Conservation (phyloP, 2,329 filamentous ascomycete genomes). For the Diaporthe capsici region DNA sequence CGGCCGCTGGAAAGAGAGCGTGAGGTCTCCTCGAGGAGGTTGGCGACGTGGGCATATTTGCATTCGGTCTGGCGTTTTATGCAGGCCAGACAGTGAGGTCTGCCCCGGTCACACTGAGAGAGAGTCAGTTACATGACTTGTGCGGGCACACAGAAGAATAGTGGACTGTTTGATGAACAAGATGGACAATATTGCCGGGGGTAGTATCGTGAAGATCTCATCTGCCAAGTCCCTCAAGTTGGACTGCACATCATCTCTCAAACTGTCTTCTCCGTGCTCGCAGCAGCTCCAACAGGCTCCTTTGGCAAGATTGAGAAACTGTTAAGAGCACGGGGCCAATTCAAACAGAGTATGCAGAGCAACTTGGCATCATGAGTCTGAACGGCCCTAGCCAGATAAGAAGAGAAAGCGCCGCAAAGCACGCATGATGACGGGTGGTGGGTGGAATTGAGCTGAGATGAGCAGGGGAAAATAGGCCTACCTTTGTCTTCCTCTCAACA, state of each 20-base stretch:
- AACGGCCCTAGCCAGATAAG: background rate
- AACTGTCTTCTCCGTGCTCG: background rate
- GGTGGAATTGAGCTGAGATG: background rate
- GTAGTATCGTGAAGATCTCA: background rate
- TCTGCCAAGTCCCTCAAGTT: background rate
- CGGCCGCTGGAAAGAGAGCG: conserved; percentile 66
- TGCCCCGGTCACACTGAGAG: conserved; percentile 78
- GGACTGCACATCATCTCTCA: background rate
- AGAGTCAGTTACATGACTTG: conserved; percentile 19
- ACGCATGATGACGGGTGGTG: background rate
- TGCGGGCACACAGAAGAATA: too few species aligned
- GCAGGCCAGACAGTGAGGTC: conserved; percentile 78
- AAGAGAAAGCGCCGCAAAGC: background rate
- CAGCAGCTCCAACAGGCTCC: background rate
- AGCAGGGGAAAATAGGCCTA: conserved; percentile 53
- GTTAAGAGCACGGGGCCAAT: background rate
- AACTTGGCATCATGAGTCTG: background rate
- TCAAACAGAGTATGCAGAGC: background rate
- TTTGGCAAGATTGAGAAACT: background rate
- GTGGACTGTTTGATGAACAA: background rate
- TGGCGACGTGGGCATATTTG: conserved; percentile 82
- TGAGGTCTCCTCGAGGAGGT: conserved; percentile 79
- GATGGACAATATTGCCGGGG: too few species aligned
- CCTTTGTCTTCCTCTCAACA: conserved; percentile 87
- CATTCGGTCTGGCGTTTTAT: conserved; percentile 84